phyloP scores from a whole-genome alignment of 192 early-diverging fungal species.

The Cladochytrium replicatum region DNA sequence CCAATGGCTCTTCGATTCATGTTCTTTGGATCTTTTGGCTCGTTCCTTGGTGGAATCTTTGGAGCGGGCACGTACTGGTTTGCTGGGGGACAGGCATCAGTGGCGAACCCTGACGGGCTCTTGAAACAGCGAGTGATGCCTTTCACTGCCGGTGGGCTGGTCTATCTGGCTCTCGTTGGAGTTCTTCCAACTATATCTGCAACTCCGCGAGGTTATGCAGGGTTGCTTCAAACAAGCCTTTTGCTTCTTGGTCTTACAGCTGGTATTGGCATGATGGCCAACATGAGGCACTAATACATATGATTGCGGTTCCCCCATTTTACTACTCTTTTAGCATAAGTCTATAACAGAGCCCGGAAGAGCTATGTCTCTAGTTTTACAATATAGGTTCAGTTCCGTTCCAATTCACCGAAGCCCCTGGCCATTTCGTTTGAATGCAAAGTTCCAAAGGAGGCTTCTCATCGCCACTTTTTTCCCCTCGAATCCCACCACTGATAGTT shows the following conservation, averaged over 20 bases:
- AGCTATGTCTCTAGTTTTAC: too few species aligned
- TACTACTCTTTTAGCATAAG: neutral
- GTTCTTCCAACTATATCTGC: conserved; percentile 63
- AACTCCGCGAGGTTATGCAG: neutral
- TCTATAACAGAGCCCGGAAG: too few species aligned
- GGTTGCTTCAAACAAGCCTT: neutral
- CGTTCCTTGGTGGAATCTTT: conserved; percentile 65
- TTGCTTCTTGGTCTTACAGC: neutral
- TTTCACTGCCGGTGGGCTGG: conserved; percentile 77
- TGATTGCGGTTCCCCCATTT: neutral
- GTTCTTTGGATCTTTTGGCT: conserved; percentile 72
- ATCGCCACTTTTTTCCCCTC: neutral
- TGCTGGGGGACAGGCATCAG: conserved; percentile 24
- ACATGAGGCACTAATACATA: neutral
- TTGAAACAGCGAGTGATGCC: conserved; percentile 74
- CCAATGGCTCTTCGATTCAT: conserved; percentile 64
- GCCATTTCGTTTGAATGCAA: conserved; percentile 27
- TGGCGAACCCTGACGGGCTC: conserved; percentile 41
- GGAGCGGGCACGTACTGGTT: conserved; percentile 70
- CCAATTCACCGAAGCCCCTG: conserved; percentile 24
- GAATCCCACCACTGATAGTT: conserved; percentile 2
- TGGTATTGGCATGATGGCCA: neutral
- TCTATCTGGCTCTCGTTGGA: conserved; percentile 78
- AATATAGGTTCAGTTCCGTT: conserved; percentile 30
- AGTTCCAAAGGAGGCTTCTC: conserved; percentile 28